Evolutionary conservation across 2,329 filamentous ascomycete species (phyloP).

Genomic region (Cladorrhinum sp.): DNA sequence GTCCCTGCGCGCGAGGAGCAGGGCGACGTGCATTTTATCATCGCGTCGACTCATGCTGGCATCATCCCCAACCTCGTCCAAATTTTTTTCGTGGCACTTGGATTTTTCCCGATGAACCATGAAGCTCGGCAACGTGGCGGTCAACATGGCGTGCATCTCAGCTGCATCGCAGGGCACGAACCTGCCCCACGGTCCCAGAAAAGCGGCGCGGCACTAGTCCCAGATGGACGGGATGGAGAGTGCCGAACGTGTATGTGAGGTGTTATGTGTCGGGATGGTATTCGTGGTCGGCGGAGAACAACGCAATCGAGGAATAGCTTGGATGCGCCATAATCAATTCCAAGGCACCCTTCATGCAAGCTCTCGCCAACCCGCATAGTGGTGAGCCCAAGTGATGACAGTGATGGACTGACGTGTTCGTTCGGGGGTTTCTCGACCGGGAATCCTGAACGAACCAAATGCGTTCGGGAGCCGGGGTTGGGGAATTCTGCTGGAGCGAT

Average conservation of each 20-base stretch:
- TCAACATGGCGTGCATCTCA: constrained; percentile 19
- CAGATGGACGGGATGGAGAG: constrained; percentile 4
- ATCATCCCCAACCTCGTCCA: constrained; percentile 8
- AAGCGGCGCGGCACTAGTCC: constrained; percentile 13
- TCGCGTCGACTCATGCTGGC: background rate
- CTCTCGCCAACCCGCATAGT: constrained; percentile 23
- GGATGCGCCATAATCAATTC: constrained; percentile 3
- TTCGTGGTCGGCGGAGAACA: constrained; percentile 22
- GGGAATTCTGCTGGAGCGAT: background rate
- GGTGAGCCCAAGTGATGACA: constrained; percentile 27
- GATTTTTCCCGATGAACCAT: constrained; percentile 10
- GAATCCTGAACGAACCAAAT: constrained; percentile 15
- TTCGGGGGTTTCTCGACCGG: constrained; percentile 3
- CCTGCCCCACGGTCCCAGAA: constrained; percentile 6
- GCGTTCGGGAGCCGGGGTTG: background rate
- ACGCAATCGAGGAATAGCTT: constrained; percentile 12
- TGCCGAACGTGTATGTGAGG: background rate
- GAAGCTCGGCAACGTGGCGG: constrained; percentile 23
- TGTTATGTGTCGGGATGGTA: constrained; percentile 23
- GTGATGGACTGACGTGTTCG: constrained; percentile 30
- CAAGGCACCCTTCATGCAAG: constrained; percentile 21
- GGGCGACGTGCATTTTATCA: background rate
- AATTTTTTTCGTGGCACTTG: constrained; percentile 5
- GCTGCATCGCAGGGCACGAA: constrained; percentile 6
- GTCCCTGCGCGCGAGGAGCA: background rate